phyloP scores from a whole-genome alignment of 768 basidiomycete genomes.

The Suillus placidus region DNA sequence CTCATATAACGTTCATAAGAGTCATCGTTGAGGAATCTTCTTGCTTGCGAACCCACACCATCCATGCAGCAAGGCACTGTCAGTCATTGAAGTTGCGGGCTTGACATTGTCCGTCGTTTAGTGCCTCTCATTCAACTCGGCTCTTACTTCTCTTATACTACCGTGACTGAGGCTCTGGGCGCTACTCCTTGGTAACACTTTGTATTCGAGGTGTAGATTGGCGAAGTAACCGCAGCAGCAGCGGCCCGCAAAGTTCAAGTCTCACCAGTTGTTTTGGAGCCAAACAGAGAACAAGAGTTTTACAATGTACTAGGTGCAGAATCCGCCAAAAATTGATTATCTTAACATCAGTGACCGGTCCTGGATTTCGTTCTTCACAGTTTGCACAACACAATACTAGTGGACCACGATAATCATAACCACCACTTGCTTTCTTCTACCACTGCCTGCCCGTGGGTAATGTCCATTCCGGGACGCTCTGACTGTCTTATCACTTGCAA shows the following conservation, averaged over 20 bases:
- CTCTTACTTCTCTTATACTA: not conserved
- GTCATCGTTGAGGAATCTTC: not conserved
- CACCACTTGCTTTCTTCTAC: not conserved
- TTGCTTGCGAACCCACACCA: slow-evolving; percentile 18
- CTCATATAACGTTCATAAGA: slow-evolving; percentile 13
- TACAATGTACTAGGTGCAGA: not conserved
- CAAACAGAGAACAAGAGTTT: slow-evolving; percentile 4
- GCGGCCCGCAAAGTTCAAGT: not conserved
- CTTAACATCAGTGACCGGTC: not conserved
- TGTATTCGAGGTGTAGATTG: slow-evolving; percentile 19
- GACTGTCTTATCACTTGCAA: not conserved
- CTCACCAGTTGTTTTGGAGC: slow-evolving; percentile 10
- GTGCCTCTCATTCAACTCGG: not conserved
- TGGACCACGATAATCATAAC: too few relatives aligned
- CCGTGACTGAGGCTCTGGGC: not conserved
- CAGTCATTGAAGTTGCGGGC: not conserved
- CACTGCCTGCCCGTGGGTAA: not conserved
- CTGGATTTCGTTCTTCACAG: not conserved
- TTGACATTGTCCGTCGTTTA: not conserved
- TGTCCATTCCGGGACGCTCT: not conserved
- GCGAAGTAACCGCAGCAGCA: not conserved
- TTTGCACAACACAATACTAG: not conserved
- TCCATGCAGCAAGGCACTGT: not conserved
- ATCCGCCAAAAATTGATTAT: too few relatives aligned
- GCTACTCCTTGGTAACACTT: slow-evolving; percentile 19